These are phyloP conservation scores for Nemania serpens DNA, from an alignment of 2,329 filamentous ascomycete species.

Conservation along the genomic window DNA sequence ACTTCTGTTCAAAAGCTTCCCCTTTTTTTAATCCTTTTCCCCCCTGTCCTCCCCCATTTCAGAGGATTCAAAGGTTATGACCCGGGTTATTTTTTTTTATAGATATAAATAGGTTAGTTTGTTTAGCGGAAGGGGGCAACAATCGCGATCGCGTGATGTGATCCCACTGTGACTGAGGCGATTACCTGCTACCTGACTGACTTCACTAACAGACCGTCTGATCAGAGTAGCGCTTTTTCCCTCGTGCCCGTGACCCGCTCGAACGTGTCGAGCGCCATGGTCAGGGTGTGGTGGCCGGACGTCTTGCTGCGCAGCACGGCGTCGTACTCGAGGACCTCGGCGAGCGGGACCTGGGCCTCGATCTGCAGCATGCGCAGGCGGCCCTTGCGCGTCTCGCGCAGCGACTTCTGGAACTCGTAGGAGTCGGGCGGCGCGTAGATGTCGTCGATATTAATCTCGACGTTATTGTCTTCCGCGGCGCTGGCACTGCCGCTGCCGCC, in stretches of 20 bases:
- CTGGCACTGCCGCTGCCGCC: neutral
- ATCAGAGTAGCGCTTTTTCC: constrained; percentile 49
- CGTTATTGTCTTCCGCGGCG: neutral
- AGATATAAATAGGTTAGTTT: no score
- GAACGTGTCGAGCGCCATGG: constrained; percentile 63
- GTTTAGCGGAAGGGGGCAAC: no score
- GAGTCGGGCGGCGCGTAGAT: constrained; percentile 91
- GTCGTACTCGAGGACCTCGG: constrained; percentile 96
- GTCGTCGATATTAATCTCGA: constrained; percentile 67
- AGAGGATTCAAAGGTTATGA: no score
- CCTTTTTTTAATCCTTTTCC: neutral
- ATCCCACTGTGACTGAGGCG: no score
- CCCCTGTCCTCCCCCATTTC: no score
- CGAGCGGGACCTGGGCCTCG: constrained; percentile 85
- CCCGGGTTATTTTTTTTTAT: no score
- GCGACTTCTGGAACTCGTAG: constrained; percentile 66
- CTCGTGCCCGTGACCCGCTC: constrained; percentile 59
- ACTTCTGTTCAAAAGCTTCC: neutral
- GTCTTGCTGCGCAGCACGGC: constrained; percentile 88
- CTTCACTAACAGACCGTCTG: neutral
- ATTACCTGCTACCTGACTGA: no score
- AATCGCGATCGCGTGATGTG: no score
- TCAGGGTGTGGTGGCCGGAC: constrained; percentile 71
- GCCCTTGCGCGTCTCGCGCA: constrained; percentile 53
- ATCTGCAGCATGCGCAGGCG: constrained; percentile 64